Percentiles rank a stretch among this genome's conserved stretches.
phyloP scores from a whole-genome alignment of 2,329 filamentous ascomycete genomes.

The Teratosphaeria nubilosa region DNA sequence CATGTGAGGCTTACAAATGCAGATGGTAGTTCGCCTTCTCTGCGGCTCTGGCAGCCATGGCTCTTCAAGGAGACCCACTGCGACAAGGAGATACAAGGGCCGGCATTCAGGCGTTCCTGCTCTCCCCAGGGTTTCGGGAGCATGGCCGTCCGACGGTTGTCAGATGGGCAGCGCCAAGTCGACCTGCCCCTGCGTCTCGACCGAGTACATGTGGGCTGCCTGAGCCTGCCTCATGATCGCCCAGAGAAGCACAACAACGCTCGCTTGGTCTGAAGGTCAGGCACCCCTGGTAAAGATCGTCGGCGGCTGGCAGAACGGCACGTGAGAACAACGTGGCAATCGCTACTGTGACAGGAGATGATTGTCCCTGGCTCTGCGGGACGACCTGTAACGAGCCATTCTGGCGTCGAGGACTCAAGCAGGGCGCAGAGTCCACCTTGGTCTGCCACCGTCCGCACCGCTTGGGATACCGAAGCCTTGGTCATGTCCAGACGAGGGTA shows the following conservation, averaged over 20 bases:
- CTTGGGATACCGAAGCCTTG: not conserved
- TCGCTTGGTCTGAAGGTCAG: not conserved
- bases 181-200: constrained; percentile 1
- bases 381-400: not conserved
- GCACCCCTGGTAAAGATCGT: not conserved
- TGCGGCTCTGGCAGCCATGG: not conserved
- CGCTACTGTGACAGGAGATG: not conserved
- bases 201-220: not conserved
- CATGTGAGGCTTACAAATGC: not conserved
- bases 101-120: not conserved
- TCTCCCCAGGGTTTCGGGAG: not conserved
- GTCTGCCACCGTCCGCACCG: not conserved
- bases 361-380: not conserved
- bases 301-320: constrained; percentile 1
- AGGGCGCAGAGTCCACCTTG: not conserved
- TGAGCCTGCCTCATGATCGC: constrained; percentile 3
- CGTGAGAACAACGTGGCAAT: constrained; percentile 4
- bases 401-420: not conserved
- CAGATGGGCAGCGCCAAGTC: not conserved
- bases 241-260: not conserved
- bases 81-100: not conserved
- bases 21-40: not conserved
- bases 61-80: not conserved
- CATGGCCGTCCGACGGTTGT: not conserved
- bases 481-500: not conserved